These are phyloP conservation scores for Hirsutella thompsonii DNA, from an alignment of 2,329 filamentous ascomycete genomes.

Conservation along the genomic window DNA sequence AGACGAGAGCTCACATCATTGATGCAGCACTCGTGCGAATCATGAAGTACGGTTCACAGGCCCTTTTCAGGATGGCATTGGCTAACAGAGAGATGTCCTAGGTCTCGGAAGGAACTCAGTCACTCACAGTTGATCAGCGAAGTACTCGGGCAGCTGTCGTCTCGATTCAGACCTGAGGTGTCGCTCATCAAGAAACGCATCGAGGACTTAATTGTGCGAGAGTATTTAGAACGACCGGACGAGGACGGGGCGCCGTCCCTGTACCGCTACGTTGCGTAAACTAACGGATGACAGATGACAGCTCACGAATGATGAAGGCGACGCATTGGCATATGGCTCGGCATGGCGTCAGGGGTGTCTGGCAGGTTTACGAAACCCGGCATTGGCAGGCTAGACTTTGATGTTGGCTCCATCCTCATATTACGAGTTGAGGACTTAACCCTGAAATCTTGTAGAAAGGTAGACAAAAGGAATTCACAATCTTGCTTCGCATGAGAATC, in stretches of 20 bases:
- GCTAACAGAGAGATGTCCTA: constrained; percentile 16
- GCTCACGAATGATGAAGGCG: neutral
- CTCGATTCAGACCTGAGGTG: constrained; percentile 64
- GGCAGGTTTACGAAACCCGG: neutral
- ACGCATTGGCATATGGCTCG: neutral
- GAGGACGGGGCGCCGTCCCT: constrained; percentile 52
- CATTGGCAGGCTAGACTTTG: neutral
- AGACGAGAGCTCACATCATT: constrained; percentile 56
- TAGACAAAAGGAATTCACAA: too few species aligned
- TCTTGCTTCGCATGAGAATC: too few species aligned
- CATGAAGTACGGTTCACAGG: constrained; percentile 60
- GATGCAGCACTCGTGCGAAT: constrained; percentile 70
- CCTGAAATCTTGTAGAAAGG: neutral
- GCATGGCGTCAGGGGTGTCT: neutral
- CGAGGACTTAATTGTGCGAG: constrained; percentile 61
- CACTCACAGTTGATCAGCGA: constrained; percentile 61
- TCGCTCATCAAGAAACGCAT: constrained; percentile 71
- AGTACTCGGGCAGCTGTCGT: constrained; percentile 54
- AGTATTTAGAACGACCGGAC: constrained; percentile 60
- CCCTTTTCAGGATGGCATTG: neutral
- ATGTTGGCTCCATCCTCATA: neutral
- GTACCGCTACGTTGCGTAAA: constrained; percentile 59
- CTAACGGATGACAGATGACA: constrained; percentile 3
- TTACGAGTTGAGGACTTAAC: neutral
- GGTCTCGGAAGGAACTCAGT: constrained; percentile 58